phyloP scores from a whole-genome alignment of 495 filamentous ascomycete genomes.

The Penicillium bovifimosum region DNA sequence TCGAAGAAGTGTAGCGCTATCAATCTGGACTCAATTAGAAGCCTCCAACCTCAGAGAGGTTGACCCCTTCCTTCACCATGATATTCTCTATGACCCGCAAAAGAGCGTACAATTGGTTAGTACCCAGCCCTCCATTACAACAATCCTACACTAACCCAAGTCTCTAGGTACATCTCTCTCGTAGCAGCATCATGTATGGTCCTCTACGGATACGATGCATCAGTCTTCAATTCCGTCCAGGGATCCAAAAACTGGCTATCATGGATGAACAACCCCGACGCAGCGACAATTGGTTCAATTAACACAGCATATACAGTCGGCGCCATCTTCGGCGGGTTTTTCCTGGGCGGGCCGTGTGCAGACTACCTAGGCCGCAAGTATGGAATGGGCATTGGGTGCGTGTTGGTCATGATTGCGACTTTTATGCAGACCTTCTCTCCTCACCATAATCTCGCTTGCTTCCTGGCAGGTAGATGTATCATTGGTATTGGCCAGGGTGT shows the following conservation, averaged over 20 bases:
- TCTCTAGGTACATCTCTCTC: constrained; percentile 52
- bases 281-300: constrained; percentile 48
- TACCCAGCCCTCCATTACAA: not conserved
- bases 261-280: constrained; percentile 50
- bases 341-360: constrained; percentile 51
- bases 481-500: constrained; percentile 62
- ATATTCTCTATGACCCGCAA: constrained; percentile 23
- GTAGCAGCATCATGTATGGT: constrained; percentile 64
- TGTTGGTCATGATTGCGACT: constrained; percentile 54
- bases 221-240: constrained; percentile 60
- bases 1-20: not conserved
- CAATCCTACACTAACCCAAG: not conserved
- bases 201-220: constrained; percentile 62
- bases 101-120: constrained; percentile 37
- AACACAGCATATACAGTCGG: constrained; percentile 62
- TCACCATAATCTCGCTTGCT: constrained; percentile 49
- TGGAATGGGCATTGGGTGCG: constrained; percentile 53
- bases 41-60: not conserved
- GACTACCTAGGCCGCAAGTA: constrained; percentile 53
- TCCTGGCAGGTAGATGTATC: constrained; percentile 55
- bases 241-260: constrained; percentile 53
- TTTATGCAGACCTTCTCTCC: constrained; percentile 59
- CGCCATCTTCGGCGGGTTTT: constrained; percentile 57
- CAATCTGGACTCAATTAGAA: not conserved
- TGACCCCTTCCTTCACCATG: constrained; percentile 9